phyloP scores from a whole-genome alignment of 805 yeast species.

The Metschnikowia arizonensis region DNA sequence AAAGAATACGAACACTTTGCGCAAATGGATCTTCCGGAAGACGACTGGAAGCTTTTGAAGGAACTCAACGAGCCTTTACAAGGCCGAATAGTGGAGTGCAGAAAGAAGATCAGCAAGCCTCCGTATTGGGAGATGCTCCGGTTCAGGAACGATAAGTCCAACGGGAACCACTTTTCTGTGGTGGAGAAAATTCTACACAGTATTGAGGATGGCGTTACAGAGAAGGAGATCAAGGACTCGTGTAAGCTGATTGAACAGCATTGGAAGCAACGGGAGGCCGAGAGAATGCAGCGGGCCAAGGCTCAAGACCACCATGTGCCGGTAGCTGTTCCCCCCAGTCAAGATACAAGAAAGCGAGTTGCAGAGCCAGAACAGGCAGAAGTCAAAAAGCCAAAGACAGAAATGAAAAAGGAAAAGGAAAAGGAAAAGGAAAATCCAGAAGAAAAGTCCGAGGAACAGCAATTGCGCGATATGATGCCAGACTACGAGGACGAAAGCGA shows the following conservation, averaged over 20 bases:
- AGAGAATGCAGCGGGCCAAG: constrained; percentile 26
- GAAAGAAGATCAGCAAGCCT: constrained; percentile 50
- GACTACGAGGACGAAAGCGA: constrained; percentile 21
- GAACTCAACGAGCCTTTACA: constrained; percentile 73
- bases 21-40: constrained; percentile 56
- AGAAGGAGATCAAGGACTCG: constrained; percentile 64
- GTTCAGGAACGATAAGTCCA: constrained; percentile 87
- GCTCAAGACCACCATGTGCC: constrained; percentile 7
- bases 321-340: constrained; percentile 6
- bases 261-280: constrained; percentile 59
- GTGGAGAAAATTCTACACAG: constrained; percentile 80
- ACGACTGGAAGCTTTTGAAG: constrained; percentile 79
- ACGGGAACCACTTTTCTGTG: constrained; percentile 79
- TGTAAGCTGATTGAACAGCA: constrained; percentile 52
- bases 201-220: constrained; percentile 79
- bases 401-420: neutral
- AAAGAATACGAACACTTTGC: constrained; percentile 60
- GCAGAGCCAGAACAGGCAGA: constrained; percentile 5
- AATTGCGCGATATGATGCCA: constrained; percentile 3
- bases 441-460: neutral
- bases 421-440: neutral
- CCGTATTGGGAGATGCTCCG: constrained; percentile 81
- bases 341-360: constrained; percentile 9
- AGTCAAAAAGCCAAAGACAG: constrained; percentile 7
- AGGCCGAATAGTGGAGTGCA: constrained; percentile 84